phyloP scores from a whole-genome alignment of 179 eudicot genomes.

The Heliamphora pulchella region DNA sequence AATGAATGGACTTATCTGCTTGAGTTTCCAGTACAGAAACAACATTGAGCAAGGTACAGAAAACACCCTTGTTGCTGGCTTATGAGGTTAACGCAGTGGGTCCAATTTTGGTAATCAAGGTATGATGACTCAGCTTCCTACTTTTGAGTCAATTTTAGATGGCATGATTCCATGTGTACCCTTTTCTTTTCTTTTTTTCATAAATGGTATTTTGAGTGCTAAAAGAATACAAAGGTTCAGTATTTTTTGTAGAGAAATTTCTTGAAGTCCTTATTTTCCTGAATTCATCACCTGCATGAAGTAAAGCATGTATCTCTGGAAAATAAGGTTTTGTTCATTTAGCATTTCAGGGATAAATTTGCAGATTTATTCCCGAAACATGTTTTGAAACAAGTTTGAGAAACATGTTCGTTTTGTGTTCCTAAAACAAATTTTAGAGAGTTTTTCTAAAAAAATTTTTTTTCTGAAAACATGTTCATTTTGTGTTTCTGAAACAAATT shows the following conservation, averaged over 20 bases:
- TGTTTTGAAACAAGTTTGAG: no score
- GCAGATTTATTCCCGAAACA: no score
- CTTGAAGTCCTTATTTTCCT: not conserved
- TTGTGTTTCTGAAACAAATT: no score
- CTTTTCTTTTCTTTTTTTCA: not conserved
- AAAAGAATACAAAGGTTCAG: not conserved
- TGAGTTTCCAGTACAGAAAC: slow-evolving; percentile 60
- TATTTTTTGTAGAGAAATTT: not conserved
- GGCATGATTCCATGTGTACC: not conserved
- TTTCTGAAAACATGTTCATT: no score
- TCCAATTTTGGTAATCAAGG: slow-evolving; percentile 83
- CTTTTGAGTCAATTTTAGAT: not conserved
- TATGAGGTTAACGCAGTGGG: slow-evolving; percentile 95
- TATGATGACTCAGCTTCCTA: slow-evolving; percentile 18
- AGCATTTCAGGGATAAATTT: no score
- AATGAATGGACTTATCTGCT: slow-evolving; percentile 9
- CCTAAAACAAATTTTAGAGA: no score
- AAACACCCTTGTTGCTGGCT: slow-evolving; percentile 64
- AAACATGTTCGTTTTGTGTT: no score
- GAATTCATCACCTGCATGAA: not conserved
- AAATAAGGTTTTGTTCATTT: not conserved
- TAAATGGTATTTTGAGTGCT: slow-evolving; percentile 3
- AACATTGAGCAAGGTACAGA: slow-evolving; percentile 66
- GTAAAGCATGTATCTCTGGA: not conserved
- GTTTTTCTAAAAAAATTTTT: no score